Base-by-base conservation (phyloP, 768 basidiomycete genomes). In the Boletus sp. region DNA sequence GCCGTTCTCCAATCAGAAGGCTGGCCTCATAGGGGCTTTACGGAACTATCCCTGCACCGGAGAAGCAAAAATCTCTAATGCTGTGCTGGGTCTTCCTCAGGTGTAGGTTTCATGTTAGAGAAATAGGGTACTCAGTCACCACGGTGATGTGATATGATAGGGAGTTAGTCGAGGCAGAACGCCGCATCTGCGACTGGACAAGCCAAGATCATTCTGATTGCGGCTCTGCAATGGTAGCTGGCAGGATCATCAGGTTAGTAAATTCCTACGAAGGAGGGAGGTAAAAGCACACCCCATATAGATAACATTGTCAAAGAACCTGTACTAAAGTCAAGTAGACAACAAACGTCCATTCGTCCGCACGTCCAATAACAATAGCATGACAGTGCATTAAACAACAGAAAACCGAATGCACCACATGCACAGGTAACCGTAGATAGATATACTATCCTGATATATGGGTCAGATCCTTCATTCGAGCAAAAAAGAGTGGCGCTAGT, bases 41-140 rank as follows among this genome's bases (percentile, higher is more conserved):
- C 67, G 66, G 20, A 52, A 64, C 40, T n/a, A 20, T 30, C 42
- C 58, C 54, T 56, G 48, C n/a, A 59, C 62, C 65, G 67, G 59
- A 11, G 62, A 51, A 46, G 47, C 33, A 57, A 54, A 67, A 67
- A 47, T n/a, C 5, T 20, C 48, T 59, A 41, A 67, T 69, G 67
- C 66, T 67, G 66, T 67, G 66, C 39, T 1, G 28, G 15, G 36
- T n/a, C 50, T 59, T 66, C 59, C 33, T 52, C 12, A 29, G 52
- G 47, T 45, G 12, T 37, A 35, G 28, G 40, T 45, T 58, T 64
- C 59, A 60, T 55, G 46, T 55, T 33, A 14, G 42, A 37, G 45
- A 54, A 54, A 57, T 54, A 50, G 53, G 44, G 40, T 37, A 28
- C 12, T 9, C 18, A n/a, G 39, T 67, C 51, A 40, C 36, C 57